phyloP scores from a whole-genome alignment of 75 land plant species.

The Larix kaempferi region DNA sequence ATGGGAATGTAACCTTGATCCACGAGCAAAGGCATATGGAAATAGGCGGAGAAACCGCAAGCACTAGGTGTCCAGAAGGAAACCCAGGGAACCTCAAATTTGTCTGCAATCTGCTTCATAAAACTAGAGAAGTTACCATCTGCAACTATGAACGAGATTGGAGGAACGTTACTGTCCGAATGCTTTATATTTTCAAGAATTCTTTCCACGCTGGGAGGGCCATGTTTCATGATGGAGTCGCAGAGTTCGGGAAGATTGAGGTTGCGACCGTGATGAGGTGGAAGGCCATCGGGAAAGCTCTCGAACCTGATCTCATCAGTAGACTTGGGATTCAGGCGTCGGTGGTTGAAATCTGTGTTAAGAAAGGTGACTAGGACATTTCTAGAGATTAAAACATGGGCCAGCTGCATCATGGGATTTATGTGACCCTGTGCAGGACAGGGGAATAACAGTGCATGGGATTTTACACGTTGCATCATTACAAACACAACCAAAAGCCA shows the following conservation, averaged over 20 bases:
- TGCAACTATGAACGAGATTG: no score
- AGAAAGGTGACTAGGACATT: slow-evolving; percentile 15
- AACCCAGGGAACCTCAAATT: slow-evolving; percentile 21
- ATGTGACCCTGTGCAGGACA: slow-evolving; percentile 32
- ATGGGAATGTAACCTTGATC: slow-evolving; percentile 16
- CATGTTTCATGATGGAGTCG: slow-evolving; percentile 16
- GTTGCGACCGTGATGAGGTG: slow-evolving; percentile 11
- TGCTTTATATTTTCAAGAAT: no score
- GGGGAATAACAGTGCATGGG: slow-evolving; percentile 12
- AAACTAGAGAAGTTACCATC: no score
- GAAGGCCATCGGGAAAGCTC: slow-evolving; percentile 26
- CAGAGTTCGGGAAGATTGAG: slow-evolving; percentile 11
- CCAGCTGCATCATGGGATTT: slow-evolving; percentile 19
- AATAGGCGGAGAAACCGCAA: background rate
- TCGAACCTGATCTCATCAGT: slow-evolving; percentile 13
- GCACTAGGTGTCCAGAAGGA: slow-evolving; percentile 18
- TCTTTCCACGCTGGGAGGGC: no score
- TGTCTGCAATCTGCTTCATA: slow-evolving; percentile 8
- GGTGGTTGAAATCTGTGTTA: slow-evolving; percentile 11
- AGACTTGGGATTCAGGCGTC: background rate
- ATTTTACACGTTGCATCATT: no score
- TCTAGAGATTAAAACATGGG: slow-evolving; percentile 3
- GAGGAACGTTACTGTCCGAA: no score
- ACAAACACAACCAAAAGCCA: no score
- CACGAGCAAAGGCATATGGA: slow-evolving; percentile 10